Conservation (phyloP, 306 rosid species). For the Fagus sylvatica region DNA sequence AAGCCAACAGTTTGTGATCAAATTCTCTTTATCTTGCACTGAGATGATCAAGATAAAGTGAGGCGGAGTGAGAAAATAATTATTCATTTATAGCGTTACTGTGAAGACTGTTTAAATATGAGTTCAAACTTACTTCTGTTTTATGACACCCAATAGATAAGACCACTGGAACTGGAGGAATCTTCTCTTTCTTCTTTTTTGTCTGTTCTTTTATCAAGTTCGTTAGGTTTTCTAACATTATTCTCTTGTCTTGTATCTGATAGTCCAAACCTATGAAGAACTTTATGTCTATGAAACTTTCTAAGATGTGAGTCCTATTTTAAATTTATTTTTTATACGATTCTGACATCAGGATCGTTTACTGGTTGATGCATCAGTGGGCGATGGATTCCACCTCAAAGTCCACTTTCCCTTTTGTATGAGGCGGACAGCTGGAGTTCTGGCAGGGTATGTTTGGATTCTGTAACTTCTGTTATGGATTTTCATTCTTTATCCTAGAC, state of each 20-base stretch:
- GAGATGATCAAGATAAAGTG: no score
- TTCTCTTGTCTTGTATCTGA: neutral
- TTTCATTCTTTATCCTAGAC: constrained; percentile 8
- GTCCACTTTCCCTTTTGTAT: constrained; percentile 69
- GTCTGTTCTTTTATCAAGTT: neutral
- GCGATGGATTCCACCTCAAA: constrained; percentile 73
- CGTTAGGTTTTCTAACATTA: neutral
- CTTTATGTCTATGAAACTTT: constrained; percentile 37
- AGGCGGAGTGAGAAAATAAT: no score
- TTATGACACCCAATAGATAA: neutral
- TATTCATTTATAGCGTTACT: no score
- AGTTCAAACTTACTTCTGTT: neutral
- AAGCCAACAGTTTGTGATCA: no score
- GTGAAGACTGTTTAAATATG: neutral
- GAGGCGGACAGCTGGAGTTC: constrained; percentile 90
- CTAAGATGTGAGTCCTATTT: constrained; percentile 42
- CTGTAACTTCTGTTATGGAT: constrained; percentile 7
- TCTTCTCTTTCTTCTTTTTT: neutral
- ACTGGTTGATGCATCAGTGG: constrained; percentile 97
- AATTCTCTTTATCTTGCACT: no score
- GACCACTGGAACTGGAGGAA: neutral
- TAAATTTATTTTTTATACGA: constrained; percentile 60
- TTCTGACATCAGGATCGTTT: constrained; percentile 89
- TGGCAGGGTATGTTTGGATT: constrained; percentile 56
- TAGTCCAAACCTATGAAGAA: constrained; percentile 29